A percentile compares a stretch with the other conserved stretches of the same genome.
These are phyloP conservation scores for Phlebiopsis flavidoalba DNA, from an alignment of 768 basidiomycete genomes.

Conservation along the genomic window DNA sequence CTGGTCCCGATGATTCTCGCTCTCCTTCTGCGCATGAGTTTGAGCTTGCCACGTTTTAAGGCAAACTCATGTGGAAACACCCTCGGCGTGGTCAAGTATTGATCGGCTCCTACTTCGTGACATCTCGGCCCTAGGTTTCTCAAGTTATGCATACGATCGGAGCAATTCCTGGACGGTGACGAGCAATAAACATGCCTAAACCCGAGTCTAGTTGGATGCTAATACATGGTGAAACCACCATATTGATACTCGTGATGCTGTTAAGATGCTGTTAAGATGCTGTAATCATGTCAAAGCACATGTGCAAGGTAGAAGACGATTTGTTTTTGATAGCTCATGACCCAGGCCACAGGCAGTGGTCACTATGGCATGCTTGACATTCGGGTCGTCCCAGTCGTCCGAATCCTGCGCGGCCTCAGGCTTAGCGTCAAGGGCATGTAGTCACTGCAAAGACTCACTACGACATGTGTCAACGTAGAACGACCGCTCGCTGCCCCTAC, in stretches of 20 bases:
- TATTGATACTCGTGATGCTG: no score
- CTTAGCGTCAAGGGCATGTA: neutral
- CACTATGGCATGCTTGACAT: constrained; percentile 11
- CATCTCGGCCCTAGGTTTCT: neutral
- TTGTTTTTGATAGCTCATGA: constrained; percentile 17
- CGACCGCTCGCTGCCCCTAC: neutral
- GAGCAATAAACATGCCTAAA: no score
- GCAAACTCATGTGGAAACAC: constrained; percentile 11
- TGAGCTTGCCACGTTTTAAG: constrained; percentile 7
- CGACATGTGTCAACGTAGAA: neutral
- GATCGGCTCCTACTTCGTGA: neutral
- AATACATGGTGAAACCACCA: no score
- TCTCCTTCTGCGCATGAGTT: constrained; percentile 24
- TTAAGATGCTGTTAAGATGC: no score
- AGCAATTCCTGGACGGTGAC: no score
- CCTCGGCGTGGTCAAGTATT: constrained; percentile 9
- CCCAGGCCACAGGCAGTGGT: constrained; percentile 20
- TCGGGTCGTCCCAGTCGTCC: constrained; percentile 15
- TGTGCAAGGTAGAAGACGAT: constrained; percentile 18
- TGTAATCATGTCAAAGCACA: constrained; percentile 4
- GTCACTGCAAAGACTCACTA: neutral
- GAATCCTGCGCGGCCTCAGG: constrained; percentile 5
- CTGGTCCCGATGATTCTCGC: constrained; percentile 51
- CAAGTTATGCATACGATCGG: neutral
- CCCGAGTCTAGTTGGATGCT: neutral